Conservation (phyloP, 352 stramenopile genomes). For the Phytopythium ostracodes region DNA sequence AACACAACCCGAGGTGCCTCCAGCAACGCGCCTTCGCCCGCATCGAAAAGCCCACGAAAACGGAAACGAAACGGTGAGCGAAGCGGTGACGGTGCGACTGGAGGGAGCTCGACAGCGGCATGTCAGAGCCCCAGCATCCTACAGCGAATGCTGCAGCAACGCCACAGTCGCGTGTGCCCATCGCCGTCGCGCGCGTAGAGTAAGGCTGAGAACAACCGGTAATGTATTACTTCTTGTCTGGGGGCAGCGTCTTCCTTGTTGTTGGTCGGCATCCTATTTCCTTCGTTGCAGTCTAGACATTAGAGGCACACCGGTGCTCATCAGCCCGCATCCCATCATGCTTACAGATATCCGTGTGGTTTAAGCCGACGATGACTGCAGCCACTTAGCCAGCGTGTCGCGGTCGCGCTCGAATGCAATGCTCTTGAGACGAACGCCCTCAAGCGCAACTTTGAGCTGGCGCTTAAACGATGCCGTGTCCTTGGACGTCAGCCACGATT, state of each 20-base stretch:
- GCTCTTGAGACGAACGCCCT: constrained; percentile 56
- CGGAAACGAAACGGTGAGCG: not conserved
- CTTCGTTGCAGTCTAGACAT: not conserved
- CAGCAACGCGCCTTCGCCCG: not conserved
- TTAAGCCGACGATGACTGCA: constrained; percentile 18
- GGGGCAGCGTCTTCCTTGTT: not conserved
- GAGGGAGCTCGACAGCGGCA: not conserved
- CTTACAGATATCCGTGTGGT: not conserved
- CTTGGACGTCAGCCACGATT: constrained; percentile 51
- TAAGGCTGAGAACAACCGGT: not conserved
- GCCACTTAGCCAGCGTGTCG: constrained; percentile 51
- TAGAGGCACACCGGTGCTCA: not conserved
- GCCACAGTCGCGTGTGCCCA: constrained; percentile 45
- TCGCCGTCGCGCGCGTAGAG: constrained; percentile 9
- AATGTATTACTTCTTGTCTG: not conserved
- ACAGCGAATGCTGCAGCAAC: constrained; percentile 54
- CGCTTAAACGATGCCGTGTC: constrained; percentile 53
- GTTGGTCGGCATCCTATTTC: no score
- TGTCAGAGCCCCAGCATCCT: constrained; percentile 35
- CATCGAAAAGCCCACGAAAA: constrained; percentile 4
- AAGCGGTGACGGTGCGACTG: not conserved
- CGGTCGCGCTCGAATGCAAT: constrained; percentile 43
- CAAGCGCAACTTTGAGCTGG: constrained; percentile 48
- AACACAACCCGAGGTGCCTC: not conserved
- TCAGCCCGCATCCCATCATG: not conserved